Percentiles rank a stretch among this genome's conserved stretches.
Evolutionary conservation across 2,329 filamentous ascomycete species (phyloP).

Genomic region (Colletotrichum neosansevieriae): DNA sequence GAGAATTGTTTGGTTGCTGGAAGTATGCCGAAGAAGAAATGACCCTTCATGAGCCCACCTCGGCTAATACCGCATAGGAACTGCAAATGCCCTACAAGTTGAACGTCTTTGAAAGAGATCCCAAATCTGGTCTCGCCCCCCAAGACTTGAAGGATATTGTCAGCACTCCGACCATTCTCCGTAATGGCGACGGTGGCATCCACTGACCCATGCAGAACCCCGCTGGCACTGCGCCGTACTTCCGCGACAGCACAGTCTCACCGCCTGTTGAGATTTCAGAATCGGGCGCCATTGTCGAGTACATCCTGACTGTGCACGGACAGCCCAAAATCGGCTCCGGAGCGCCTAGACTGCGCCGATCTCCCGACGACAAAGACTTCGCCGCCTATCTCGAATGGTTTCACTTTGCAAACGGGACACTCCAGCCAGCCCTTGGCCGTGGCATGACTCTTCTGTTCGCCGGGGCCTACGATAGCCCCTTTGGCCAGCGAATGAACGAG

Average conservation of each 20-base stretch:
- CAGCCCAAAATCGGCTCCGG: constrained; percentile 40
- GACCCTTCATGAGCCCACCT: background rate
- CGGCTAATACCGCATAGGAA: constrained; percentile 19
- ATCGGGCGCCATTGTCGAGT: constrained; percentile 70
- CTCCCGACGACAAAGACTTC: constrained; percentile 58
- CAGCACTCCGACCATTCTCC: background rate
- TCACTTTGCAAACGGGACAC: constrained; percentile 65
- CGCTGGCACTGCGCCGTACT: constrained; percentile 69
- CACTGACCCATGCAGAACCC: constrained; percentile 50
- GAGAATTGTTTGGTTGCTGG: constrained; percentile 41
- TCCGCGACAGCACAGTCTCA: constrained; percentile 66
- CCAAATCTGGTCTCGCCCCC: constrained; percentile 27
- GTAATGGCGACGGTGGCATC: background rate
- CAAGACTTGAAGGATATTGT: constrained; percentile 34
- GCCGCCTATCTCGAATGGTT: constrained; percentile 75
- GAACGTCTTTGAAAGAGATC: constrained; percentile 29
- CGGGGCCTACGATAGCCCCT: constrained; percentile 44
- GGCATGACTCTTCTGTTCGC: constrained; percentile 47
- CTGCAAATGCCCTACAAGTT: constrained; percentile 38
- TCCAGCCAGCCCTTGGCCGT: constrained; percentile 54
- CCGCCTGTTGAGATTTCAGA: constrained; percentile 61
- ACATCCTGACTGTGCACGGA: constrained; percentile 68
- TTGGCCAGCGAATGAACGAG: constrained; percentile 12
- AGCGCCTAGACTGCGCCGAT: constrained; percentile 59
- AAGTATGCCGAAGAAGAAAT: constrained; percentile 6